These are phyloP conservation scores for Daldinia loculata DNA, from an alignment of 495 filamentous ascomycete genomes.

Conservation along the genomic window DNA sequence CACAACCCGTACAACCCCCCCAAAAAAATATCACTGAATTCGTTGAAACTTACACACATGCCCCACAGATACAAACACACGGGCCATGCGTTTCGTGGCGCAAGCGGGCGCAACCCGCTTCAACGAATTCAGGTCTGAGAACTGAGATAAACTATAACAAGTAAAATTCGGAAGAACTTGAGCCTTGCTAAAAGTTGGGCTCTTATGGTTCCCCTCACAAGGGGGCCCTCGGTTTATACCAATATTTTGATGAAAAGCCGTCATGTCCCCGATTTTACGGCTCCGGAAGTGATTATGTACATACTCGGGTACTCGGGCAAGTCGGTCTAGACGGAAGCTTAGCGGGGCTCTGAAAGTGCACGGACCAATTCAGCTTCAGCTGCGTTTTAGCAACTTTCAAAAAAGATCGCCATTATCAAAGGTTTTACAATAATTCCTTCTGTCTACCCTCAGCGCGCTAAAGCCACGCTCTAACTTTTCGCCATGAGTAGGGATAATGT, in stretches of 20 bases:
- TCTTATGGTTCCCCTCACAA: no score
- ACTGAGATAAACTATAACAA: no score
- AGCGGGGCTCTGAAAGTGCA: slow-evolving; percentile 3
- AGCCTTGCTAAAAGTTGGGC: no score
- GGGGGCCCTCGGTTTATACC: no score
- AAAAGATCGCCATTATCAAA: slow-evolving; percentile 2
- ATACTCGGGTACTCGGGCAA: neutral
- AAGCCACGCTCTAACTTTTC: slow-evolving; percentile 3
- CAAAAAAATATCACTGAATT: no score
- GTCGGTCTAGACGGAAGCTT: neutral
- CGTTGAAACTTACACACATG: no score
- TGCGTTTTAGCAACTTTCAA: neutral
- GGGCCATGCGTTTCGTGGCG: no score
- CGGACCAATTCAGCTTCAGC: neutral
- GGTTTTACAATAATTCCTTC: neutral
- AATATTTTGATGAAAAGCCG: neutral
- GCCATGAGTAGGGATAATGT: slow-evolving; percentile 54
- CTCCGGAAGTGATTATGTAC: neutral
- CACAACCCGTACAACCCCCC: no score
- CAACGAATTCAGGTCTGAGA: no score
- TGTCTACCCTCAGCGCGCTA: neutral
- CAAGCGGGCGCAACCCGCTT: no score
- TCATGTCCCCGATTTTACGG: slow-evolving; percentile 14
- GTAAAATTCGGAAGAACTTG: no score
- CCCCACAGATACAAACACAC: no score